These are phyloP conservation scores for Atkinsonella hypoxylon DNA, from an alignment of 2,329 filamentous ascomycete species.

Conservation along the genomic window DNA sequence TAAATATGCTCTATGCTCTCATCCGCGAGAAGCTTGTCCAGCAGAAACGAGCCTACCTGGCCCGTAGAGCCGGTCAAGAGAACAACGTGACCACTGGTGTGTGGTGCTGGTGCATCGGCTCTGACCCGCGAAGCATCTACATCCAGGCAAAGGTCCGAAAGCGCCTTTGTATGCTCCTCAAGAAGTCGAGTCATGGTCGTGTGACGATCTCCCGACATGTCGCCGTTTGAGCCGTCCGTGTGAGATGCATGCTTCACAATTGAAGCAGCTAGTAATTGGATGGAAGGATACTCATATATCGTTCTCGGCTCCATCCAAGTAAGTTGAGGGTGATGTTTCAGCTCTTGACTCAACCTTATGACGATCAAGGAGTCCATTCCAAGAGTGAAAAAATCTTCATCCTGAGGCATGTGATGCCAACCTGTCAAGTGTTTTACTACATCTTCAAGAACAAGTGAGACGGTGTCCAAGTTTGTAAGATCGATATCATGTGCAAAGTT, in stretches of 20 bases:
- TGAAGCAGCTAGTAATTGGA: neutral
- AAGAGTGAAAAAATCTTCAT: slow-evolving; percentile 5
- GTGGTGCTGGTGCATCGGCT: neutral
- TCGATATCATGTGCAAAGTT: neutral
- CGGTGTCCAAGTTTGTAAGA: neutral
- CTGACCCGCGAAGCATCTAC: neutral
- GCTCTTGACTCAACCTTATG: neutral
- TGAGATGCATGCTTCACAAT: neutral
- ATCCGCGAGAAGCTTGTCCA: slow-evolving; percentile 3
- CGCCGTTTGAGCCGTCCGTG: neutral
- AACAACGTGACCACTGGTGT: neutral
- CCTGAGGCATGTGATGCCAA: neutral
- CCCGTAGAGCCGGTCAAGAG: slow-evolving; percentile 8
- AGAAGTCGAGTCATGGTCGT: neutral
- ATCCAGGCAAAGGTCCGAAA: neutral
- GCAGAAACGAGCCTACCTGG: slow-evolving; percentile 5
- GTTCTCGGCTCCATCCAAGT: neutral
- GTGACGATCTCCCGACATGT: neutral
- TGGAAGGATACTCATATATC: neutral
- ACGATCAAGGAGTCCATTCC: slow-evolving; percentile 7
- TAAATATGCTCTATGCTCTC: neutral
- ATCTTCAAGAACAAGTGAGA: neutral
- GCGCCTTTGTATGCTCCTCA: neutral
- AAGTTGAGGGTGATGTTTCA: neutral
- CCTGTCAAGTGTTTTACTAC: neutral